phyloP scores from a whole-genome alignment of 179 eudicot species.

The Corrigiola litoralis region DNA sequence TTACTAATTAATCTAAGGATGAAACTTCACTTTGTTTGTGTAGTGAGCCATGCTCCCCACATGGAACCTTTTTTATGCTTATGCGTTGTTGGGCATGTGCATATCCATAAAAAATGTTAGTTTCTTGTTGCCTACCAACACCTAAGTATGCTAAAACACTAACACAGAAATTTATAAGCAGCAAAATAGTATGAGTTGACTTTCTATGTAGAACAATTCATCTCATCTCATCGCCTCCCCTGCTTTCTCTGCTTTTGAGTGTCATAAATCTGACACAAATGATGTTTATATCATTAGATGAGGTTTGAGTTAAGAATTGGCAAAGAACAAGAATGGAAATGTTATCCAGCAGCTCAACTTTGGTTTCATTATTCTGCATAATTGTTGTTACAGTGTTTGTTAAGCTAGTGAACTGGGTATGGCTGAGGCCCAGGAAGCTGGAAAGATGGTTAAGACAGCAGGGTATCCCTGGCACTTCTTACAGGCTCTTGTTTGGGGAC shows the following conservation, averaged over 20 bases:
- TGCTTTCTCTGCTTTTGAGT: neutral
- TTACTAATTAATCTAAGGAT: too few relatives aligned
- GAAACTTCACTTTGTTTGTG: too few relatives aligned
- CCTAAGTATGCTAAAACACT: too few relatives aligned
- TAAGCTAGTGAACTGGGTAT: slow-evolving; percentile 39
- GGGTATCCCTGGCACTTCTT: slow-evolving; percentile 47
- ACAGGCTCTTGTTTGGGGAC: slow-evolving; percentile 44
- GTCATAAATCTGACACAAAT: neutral
- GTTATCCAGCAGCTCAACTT: neutral
- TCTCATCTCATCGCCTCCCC: too few relatives aligned
- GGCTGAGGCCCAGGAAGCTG: slow-evolving; percentile 49
- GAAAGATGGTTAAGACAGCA: slow-evolving; percentile 48
- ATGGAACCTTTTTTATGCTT: too few relatives aligned
- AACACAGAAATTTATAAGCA: too few relatives aligned
- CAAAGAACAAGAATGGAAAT: slow-evolving; percentile 4
- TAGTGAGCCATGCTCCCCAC: too few relatives aligned
- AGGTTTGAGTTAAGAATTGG: neutral
- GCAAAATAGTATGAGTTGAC: too few relatives aligned
- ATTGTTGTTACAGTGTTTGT: slow-evolving; percentile 5
- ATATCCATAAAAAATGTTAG: too few relatives aligned
- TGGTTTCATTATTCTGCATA: neutral
- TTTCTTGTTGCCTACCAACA: too few relatives aligned
- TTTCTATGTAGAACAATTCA: too few relatives aligned
- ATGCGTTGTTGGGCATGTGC: too few relatives aligned
- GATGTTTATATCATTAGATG: neutral